Evolutionary conservation across 768 basidiomycete species (phyloP).

Genomic region (Russula earlei): DNA sequence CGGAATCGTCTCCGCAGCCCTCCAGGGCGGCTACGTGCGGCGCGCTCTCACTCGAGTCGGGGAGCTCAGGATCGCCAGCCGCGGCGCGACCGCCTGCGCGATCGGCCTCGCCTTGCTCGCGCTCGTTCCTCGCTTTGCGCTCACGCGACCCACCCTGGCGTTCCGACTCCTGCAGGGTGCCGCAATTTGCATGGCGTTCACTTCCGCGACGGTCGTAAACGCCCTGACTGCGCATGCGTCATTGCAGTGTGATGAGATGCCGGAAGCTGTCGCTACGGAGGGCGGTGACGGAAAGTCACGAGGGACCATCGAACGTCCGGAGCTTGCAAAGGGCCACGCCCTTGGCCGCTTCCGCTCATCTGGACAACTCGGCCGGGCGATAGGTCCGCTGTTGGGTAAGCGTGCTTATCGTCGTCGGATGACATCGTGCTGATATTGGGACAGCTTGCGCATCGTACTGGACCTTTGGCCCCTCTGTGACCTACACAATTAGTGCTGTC

Average conservation of each 20-base stretch:
- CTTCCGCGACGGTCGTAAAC: constrained; percentile 92
- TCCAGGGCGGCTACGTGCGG: constrained; percentile 94
- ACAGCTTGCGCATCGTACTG: constrained; percentile 81
- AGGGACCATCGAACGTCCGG: constrained; percentile 40
- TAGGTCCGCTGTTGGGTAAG: constrained; percentile 82
- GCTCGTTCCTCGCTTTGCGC: constrained; percentile 49
- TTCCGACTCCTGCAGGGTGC: constrained; percentile 54
- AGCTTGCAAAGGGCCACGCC: constrained; percentile 75
- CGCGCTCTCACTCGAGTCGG: constrained; percentile 65
- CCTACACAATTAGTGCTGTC: constrained; percentile 56
- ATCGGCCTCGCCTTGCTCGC: constrained; percentile 64
- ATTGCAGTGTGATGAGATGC: constrained; percentile 71
- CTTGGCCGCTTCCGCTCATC: constrained; percentile 81
- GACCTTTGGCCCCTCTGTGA: constrained; percentile 75
- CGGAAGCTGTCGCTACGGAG: constrained; percentile 35
- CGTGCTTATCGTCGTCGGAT: neutral
- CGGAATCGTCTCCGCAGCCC: constrained; percentile 78
- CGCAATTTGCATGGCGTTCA: constrained; percentile 83
- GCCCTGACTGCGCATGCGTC: constrained; percentile 87
- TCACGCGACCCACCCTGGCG: constrained; percentile 34
- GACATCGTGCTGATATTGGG: neutral
- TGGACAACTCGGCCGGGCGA: constrained; percentile 90
- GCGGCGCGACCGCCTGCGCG: constrained; percentile 68
- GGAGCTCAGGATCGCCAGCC: constrained; percentile 74
- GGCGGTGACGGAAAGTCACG: constrained; percentile 40